Conservation (phyloP, 2,329 filamentous ascomycete species). For the Geosmithia morbida region DNA sequence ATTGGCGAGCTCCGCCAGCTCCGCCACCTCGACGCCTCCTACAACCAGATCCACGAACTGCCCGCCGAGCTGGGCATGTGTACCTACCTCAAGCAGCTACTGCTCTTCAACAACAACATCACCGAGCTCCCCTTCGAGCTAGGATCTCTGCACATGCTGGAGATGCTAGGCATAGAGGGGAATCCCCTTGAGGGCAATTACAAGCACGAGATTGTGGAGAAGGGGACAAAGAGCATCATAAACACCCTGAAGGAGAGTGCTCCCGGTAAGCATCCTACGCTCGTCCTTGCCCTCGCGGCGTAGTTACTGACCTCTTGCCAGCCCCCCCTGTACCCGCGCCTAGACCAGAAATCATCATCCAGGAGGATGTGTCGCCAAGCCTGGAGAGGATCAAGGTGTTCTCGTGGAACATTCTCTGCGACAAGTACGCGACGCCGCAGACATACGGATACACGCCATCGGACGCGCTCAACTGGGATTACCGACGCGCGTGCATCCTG, state of each 20-base stretch:
- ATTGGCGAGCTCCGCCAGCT: constrained; percentile 76
- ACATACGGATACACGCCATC: constrained; percentile 86
- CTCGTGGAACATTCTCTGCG: constrained; percentile 92
- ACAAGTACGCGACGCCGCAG: constrained; percentile 74
- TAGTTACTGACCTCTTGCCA: constrained; percentile 17
- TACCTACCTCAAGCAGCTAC: constrained; percentile 72
- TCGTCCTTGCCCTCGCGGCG: background rate
- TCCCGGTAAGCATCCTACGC: constrained; percentile 48
- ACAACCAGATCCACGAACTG: constrained; percentile 70
- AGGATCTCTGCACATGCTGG: constrained; percentile 76
- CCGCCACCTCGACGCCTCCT: constrained; percentile 72
- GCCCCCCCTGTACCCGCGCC: constrained; percentile 65
- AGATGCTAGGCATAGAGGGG: constrained; percentile 82
- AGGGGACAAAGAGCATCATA: constrained; percentile 76
- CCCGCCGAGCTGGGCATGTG: constrained; percentile 95
- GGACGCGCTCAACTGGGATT: constrained; percentile 72
- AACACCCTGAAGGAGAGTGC: constrained; percentile 71
- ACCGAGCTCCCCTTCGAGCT: constrained; percentile 71
- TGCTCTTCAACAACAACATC: constrained; percentile 85
- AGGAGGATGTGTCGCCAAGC: constrained; percentile 42
- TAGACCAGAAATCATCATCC: constrained; percentile 67
- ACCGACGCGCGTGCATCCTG: constrained; percentile 68
- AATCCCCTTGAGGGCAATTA: constrained; percentile 68
- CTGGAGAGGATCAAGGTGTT: constrained; percentile 69
- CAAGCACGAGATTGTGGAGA: constrained; percentile 73